Evolutionary conservation across 2,329 filamentous ascomycete species (phyloP), one percentile per base, ranked within the genome.

Genomic region (Boeremia exigua): DNA sequence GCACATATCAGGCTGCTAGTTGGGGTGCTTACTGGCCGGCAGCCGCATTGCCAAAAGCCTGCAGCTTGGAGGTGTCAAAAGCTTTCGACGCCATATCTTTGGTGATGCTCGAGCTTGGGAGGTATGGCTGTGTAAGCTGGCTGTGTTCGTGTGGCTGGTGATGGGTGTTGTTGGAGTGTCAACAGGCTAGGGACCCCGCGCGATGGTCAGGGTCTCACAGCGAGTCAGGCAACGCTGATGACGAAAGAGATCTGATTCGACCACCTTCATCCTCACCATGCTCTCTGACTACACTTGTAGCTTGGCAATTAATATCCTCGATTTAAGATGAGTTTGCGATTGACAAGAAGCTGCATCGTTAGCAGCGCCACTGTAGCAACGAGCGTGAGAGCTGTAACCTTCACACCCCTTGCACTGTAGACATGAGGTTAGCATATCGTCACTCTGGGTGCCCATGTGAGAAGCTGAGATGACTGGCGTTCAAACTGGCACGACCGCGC

Each of bases 11-110:
- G 33, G 52, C 42, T 33, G 49, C 40, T 44, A 33, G 47, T 32
- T 52, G 29, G 49, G 47, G 38, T 48, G 84, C 90, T 83, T 82
- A 93, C 90, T 96, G 91, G 77, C 91, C 91, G 60, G 91, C 91
- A 59, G 92, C 91, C 46, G 89, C 90, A 70, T 91, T 83, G 66
- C 86, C 85, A 77, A 89, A 95, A 49, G 87, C 82, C 63, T 86
- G 80, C 40, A 93, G 81, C 55, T 87, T 85, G 52, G 84, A 80
- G 51, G 81, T 79, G 61, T 84, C 83, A 48, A 87, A 84, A 36
- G 87, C 76, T 38, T 74, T 67, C 60, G 71, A 75, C 11, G 74
- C 60, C 76, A 80, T 80, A 39, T 49, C 45, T 38, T 15, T 32
- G n/a, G 12, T 9, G 8, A 15, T 14, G 25, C 4, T 30, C 4